Percentiles rank a stretch among this genome's conserved stretches.
phyloP scores from a whole-genome alignment of 176 grass and related monocot genomes.

The Avena insularis region DNA sequence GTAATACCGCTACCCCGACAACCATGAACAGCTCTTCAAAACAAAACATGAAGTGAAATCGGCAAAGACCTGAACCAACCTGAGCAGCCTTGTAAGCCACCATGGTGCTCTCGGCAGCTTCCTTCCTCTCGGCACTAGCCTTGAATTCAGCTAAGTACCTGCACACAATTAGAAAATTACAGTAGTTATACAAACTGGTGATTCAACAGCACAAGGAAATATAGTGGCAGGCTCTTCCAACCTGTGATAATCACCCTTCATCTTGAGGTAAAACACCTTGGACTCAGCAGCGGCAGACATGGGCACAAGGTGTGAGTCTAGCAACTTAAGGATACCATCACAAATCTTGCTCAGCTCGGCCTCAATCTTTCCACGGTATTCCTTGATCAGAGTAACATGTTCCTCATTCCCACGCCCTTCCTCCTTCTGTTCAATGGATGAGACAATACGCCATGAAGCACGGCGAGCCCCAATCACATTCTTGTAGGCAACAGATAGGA shows the following conservation, averaged over 20 bases:
- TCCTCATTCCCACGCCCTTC: slow-evolving; percentile 79
- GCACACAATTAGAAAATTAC: slow-evolving; percentile 8
- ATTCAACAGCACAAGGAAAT: background rate
- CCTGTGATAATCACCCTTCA: slow-evolving; percentile 98
- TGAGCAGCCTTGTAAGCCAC: slow-evolving; percentile 81
- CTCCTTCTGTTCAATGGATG: slow-evolving; percentile 93
- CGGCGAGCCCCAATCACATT: slow-evolving; percentile 91
- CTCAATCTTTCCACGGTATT: slow-evolving; percentile 85
- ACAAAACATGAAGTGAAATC: background rate
- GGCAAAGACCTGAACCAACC: slow-evolving; percentile 51
- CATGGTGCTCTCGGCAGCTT: slow-evolving; percentile 81
- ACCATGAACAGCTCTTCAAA: background rate
- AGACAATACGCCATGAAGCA: slow-evolving; percentile 92
- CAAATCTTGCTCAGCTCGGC: slow-evolving; percentile 86
- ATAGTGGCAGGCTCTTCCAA: slow-evolving; percentile 27
- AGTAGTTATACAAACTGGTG: background rate
- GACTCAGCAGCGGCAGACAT: slow-evolving; percentile 73
- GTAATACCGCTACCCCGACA: background rate
- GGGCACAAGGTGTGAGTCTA: slow-evolving; percentile 84
- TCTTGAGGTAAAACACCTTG: slow-evolving; percentile 94
- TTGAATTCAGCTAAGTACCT: slow-evolving; percentile 96
- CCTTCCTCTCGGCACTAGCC: slow-evolving; percentile 70
- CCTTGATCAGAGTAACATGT: slow-evolving; percentile 76
- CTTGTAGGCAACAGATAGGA: slow-evolving; percentile 90
- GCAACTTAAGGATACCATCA: slow-evolving; percentile 75